Percentiles rank a stretch among this genome's conserved stretches.
Evolutionary conservation across 1,139 yeast genomes (phyloP).

Genomic region (Protomyces inundatus): DNA sequence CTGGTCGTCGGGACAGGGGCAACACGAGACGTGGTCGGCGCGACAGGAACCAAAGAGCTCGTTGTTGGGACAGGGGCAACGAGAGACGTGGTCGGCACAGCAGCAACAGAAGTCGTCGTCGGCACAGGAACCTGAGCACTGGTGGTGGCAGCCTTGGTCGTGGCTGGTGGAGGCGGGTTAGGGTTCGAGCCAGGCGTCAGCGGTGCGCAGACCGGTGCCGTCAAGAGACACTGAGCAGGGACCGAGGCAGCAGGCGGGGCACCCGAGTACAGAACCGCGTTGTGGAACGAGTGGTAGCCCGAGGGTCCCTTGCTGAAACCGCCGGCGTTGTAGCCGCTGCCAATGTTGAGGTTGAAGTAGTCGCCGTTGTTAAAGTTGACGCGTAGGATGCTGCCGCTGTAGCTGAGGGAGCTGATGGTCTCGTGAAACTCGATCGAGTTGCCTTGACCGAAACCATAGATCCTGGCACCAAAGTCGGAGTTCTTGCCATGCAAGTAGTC

Average conservation of each 20-base stretch:
- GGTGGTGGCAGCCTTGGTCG: not conserved
- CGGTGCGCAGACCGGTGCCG: not conserved
- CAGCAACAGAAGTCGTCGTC: not conserved
- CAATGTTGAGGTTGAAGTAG: slow-evolving; percentile 2
- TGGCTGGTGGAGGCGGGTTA: not conserved
- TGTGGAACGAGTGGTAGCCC: not conserved
- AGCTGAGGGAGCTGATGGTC: not conserved
- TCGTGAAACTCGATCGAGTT: slow-evolving; percentile 9
- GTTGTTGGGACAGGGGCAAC: not conserved
- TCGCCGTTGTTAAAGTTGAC: not conserved
- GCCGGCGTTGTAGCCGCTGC: not conserved
- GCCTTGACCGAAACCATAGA: slow-evolving; percentile 11
- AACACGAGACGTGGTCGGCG: not conserved
- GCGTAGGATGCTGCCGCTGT: not conserved
- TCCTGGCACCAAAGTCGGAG: slow-evolving; percentile 1
- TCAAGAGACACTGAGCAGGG: slow-evolving; percentile 5
- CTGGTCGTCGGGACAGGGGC: not conserved
- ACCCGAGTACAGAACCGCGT: not conserved
- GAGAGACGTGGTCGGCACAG: not conserved
- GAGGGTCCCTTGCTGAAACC: not conserved
- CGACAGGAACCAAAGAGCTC: not conserved
- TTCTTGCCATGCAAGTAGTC: slow-evolving; percentile 1
- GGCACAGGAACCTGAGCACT: not conserved
- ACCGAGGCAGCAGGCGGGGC: not conserved
- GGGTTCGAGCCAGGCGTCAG: not conserved